A percentile compares a stretch with the other conserved stretches of the same genome.
Conservation (phyloP, 805 yeast species). For the Suhomyces tanzawaensis region DNA sequence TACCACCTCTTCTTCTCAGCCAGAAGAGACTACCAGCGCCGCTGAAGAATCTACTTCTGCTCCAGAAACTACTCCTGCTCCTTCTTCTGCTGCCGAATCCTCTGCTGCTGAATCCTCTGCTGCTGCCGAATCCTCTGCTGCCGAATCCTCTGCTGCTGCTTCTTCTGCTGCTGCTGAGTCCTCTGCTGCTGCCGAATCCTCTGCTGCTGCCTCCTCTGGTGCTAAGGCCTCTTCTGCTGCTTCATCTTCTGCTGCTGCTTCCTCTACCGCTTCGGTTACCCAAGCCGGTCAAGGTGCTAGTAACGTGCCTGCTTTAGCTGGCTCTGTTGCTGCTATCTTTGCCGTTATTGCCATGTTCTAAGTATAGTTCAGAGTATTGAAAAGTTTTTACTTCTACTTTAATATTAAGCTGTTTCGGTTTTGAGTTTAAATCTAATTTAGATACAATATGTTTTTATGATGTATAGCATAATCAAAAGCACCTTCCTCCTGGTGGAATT, state of each 20-base stretch:
- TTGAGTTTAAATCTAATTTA: too few relatives aligned
- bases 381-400: too few relatives aligned
- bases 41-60: slow-evolving; percentile 7
- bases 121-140: slow-evolving; percentile 5
- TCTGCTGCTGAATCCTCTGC: slow-evolving; percentile 17
- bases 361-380: neutral
- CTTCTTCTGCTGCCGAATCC: slow-evolving; percentile 13
- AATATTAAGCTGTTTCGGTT: too few relatives aligned
- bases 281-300: slow-evolving; percentile 15
- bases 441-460: too few relatives aligned
- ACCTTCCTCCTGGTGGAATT: too few relatives aligned
- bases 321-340: slow-evolving; percentile 10
- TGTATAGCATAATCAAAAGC: too few relatives aligned
- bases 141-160: slow-evolving; percentile 11
- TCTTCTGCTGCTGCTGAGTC: slow-evolving; percentile 9
- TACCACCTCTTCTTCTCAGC: slow-evolving; percentile 1
- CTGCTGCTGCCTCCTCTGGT: slow-evolving; percentile 6
- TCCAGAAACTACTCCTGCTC: slow-evolving; percentile 2
- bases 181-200: slow-evolving; percentile 1
- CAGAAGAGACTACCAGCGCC: slow-evolving; percentile 5
- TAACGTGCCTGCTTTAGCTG: slow-evolving; percentile 9
- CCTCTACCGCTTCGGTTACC: slow-evolving; percentile 10
- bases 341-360: slow-evolving; percentile 13
- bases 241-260: slow-evolving; percentile 6
- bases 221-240: slow-evolving; percentile 6